phyloP scores from a whole-genome alignment of 345 rosid species.

The Physaria fendleri region DNA sequence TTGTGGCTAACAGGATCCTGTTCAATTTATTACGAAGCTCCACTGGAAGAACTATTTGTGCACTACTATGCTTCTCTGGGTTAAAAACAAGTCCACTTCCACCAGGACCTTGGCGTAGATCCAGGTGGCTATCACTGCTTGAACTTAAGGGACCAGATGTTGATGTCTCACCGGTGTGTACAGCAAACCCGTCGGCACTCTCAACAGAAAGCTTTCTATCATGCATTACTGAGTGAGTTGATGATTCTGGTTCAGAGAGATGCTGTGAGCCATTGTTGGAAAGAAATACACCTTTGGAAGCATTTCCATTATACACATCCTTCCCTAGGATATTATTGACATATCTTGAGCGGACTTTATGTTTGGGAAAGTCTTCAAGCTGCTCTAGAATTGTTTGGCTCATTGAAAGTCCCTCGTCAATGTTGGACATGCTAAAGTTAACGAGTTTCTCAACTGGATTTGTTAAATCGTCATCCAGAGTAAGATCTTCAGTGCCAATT shows the following conservation, averaged over 20 bases:
- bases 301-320: constrained; percentile 48
- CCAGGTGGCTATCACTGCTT: constrained; percentile 52
- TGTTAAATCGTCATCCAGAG: constrained; percentile 69
- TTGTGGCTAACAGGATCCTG: constrained; percentile 67
- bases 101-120: constrained; percentile 47
- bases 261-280: constrained; percentile 48
- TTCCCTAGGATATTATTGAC: constrained; percentile 40
- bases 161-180: constrained; percentile 61
- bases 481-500: constrained; percentile 56
- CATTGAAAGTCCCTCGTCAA: constrained; percentile 93
- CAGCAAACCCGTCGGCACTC: constrained; percentile 62
- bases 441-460: constrained; percentile 83
- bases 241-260: constrained; percentile 54
- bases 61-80: constrained; percentile 42
- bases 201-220: constrained; percentile 61
- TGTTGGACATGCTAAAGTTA: constrained; percentile 81
- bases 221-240: constrained; percentile 48
- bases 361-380: constrained; percentile 78
- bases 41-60: constrained; percentile 64
- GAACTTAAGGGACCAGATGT: constrained; percentile 55
- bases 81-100: constrained; percentile 37
- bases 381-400: constrained; percentile 93
- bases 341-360: constrained; percentile 47
- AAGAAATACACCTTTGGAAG: constrained; percentile 43
- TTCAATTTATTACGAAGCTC: constrained; percentile 80